phyloP scores from a whole-genome alignment of 805 yeast species.

The Starmerella roubikii region DNA sequence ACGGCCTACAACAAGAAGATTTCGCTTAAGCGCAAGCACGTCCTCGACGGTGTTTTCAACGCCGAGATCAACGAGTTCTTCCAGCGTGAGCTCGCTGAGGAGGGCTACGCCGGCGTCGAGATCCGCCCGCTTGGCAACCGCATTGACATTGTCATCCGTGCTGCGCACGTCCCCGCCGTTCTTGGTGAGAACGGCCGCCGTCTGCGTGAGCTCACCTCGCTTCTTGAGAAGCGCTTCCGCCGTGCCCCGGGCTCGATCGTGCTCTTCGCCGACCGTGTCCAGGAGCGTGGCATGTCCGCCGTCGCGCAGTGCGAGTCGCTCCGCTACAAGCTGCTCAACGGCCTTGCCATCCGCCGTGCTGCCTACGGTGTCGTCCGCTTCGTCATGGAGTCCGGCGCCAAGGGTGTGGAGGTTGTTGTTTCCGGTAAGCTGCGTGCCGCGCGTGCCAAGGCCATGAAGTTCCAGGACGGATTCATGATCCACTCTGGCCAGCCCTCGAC shows the following conservation, averaged over 20 bases:
- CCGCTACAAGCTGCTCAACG: constrained; percentile 93
- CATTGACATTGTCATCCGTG: constrained; percentile 97
- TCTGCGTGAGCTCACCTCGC: constrained; percentile 95
- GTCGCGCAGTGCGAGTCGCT: constrained; percentile 99
- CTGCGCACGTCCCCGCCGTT: constrained; percentile 96
- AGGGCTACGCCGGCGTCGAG: constrained; percentile 99
- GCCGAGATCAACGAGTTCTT: constrained; percentile 99
- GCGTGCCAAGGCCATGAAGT: constrained; percentile 99
- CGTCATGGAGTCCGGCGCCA: constrained; percentile 99
- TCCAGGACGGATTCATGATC: constrained; percentile 99
- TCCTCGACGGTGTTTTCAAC: constrained; percentile 99
- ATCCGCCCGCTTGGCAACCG: constrained; percentile 96
- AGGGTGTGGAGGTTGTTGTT: constrained; percentile 99
- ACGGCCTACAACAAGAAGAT: constrained; percentile 31
- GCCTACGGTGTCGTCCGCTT: constrained; percentile 99
- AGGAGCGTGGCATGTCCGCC: constrained; percentile 98
- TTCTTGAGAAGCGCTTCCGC: constrained; percentile 97
- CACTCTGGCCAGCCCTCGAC: constrained; percentile 99
- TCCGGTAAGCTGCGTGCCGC: constrained; percentile 99
- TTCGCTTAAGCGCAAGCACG: constrained; percentile 98
- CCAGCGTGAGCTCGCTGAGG: constrained; percentile 99
- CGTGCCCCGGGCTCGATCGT: constrained; percentile 85
- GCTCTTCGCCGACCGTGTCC: constrained; percentile 97
- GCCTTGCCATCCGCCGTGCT: constrained; percentile 99
- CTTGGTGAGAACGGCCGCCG: constrained; percentile 99